Percentiles rank a stretch among this genome's conserved stretches.
Conservation (phyloP, 2,329 filamentous ascomycete genomes). For the Microdochium trichocladiopsis region DNA sequence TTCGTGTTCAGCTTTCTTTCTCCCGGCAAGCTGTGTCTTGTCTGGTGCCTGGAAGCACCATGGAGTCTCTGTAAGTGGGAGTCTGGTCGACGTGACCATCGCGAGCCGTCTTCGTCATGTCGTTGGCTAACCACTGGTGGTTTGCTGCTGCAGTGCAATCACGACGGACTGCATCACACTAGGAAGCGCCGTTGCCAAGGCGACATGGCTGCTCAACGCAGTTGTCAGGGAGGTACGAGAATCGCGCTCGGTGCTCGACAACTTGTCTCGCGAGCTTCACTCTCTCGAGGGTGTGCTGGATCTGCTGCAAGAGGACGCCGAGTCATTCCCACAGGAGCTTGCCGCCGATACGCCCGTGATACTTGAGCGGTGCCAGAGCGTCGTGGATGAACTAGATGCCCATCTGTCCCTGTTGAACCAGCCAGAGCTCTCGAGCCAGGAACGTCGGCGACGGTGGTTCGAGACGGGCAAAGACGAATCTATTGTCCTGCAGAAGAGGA, state of each 20-base stretch:
- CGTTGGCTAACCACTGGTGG: slow-evolving; percentile 14
- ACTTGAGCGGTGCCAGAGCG: slow-evolving; percentile 23
- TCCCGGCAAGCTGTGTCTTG: slow-evolving; percentile 2
- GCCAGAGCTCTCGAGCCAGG: slow-evolving; percentile 20
- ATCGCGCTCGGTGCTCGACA: slow-evolving; percentile 28
- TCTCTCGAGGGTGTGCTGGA: slow-evolving; percentile 30
- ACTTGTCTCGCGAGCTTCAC: slow-evolving; percentile 31
- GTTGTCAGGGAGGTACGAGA: slow-evolving; percentile 34
- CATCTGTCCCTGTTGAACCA: slow-evolving; percentile 22
- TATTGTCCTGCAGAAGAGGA: slow-evolving; percentile 19
- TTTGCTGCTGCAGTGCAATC: slow-evolving; percentile 23
- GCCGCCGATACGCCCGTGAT: slow-evolving; percentile 26
- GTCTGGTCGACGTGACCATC: neutral
- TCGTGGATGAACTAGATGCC: slow-evolving; percentile 27
- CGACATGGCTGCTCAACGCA: slow-evolving; percentile 19
- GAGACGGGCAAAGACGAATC: slow-evolving; percentile 22
- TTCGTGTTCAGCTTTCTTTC: neutral
- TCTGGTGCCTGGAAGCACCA: slow-evolving; percentile 10
- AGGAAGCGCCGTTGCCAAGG: slow-evolving; percentile 24
- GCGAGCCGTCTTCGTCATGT: neutral
- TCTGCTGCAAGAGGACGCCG: slow-evolving; percentile 30
- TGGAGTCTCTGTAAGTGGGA: slow-evolving; percentile 17
- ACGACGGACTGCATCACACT: slow-evolving; percentile 28
- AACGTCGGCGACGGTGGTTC: slow-evolving; percentile 29
- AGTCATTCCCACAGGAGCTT: slow-evolving; percentile 24